Conservation (phyloP, 1,284 basidiomycete species). For the Moesziomyces sp. region DNA sequence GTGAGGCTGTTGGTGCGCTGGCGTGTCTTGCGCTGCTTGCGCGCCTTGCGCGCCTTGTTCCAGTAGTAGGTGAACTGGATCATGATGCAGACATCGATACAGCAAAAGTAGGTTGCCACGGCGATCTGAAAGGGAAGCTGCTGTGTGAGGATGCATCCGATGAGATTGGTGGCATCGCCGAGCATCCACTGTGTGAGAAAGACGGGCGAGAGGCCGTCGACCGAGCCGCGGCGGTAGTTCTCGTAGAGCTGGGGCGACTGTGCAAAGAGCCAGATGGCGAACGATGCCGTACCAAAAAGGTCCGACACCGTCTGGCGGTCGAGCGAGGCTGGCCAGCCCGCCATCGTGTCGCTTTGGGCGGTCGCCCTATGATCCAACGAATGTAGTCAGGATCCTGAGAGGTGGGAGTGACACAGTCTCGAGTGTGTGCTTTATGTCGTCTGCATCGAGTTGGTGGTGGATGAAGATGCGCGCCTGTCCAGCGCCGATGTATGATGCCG, state of each 20-base stretch:
- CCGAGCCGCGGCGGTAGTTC: conserved; percentile 58
- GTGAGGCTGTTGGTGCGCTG: conserved; percentile 21
- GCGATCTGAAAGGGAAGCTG: conserved; percentile 65
- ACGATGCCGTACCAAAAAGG: conserved; percentile 51
- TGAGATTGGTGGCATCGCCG: conserved; percentile 65
- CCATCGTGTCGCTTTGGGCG: conserved; percentile 9
- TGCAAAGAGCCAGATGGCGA: conserved; percentile 65
- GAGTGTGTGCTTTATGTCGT: no score
- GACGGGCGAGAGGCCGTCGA: conserved; percentile 61
- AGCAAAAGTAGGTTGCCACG: conserved; percentile 62
- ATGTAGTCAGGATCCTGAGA: no score
- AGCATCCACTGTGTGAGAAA: conserved; percentile 66
- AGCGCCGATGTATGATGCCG: no score
- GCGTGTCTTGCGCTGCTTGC: conserved; percentile 7
- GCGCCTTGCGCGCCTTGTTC: conserved; percentile 23
- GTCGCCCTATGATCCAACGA: background rate
- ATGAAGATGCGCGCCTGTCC: no score
- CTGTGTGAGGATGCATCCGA: conserved; percentile 61
- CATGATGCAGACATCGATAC: conserved; percentile 55
- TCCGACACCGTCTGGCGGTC: conserved; percentile 51
- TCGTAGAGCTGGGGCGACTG: conserved; percentile 65
- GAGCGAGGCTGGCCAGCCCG: conserved; percentile 13
- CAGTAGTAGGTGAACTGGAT: conserved; percentile 54
- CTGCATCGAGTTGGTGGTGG: no score
- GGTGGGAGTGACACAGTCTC: no score